These are phyloP conservation scores for Yamadazyma conglobata DNA, from an alignment of 1,139 yeast species.

Conservation along the genomic window DNA sequence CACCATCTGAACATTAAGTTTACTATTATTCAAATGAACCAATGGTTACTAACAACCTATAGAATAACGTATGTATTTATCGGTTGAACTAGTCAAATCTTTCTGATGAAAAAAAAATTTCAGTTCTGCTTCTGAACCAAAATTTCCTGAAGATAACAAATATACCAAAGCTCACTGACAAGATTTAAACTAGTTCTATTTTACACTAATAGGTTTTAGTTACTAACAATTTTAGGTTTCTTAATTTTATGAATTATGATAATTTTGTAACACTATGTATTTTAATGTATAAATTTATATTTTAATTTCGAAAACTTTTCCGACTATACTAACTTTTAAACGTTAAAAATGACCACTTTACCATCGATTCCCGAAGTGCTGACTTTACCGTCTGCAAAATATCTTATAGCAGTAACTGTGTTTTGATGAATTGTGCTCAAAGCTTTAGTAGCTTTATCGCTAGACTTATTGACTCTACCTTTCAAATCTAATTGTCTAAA, in stretches of 20 bases:
- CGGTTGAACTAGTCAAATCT: constrained; percentile 6
- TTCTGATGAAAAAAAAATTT: constrained; percentile 58
- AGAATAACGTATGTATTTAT: constrained; percentile 8
- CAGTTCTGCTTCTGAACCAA: constrained; percentile 94
- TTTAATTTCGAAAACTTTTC: constrained; percentile 1
- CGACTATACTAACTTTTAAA: constrained; percentile 8
- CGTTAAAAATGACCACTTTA: constrained; percentile 64
- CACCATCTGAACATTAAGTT: constrained; percentile 70
- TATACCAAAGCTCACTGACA: constrained; percentile 32
- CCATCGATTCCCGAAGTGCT: constrained; percentile 75
- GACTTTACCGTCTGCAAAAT: constrained; percentile 48
- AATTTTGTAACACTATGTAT: no score
- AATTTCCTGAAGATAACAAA: constrained; percentile 60
- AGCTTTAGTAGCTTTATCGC: constrained; percentile 40
- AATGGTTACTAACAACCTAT: constrained; percentile 9
- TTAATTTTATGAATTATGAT: constrained; percentile 5
- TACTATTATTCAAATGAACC: not conserved
- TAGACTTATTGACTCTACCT: constrained; percentile 60
- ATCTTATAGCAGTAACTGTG: constrained; percentile 73
- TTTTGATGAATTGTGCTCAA: constrained; percentile 86
- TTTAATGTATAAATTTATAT: constrained; percentile 1
- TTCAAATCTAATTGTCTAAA: constrained; percentile 93
- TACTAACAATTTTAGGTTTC: constrained; percentile 5
- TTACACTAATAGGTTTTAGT: not conserved
- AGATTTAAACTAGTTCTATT: not conserved